Base-by-base conservation (phyloP, 1,139 yeast genomes). In the Geotrichum carabidarum region DNA sequence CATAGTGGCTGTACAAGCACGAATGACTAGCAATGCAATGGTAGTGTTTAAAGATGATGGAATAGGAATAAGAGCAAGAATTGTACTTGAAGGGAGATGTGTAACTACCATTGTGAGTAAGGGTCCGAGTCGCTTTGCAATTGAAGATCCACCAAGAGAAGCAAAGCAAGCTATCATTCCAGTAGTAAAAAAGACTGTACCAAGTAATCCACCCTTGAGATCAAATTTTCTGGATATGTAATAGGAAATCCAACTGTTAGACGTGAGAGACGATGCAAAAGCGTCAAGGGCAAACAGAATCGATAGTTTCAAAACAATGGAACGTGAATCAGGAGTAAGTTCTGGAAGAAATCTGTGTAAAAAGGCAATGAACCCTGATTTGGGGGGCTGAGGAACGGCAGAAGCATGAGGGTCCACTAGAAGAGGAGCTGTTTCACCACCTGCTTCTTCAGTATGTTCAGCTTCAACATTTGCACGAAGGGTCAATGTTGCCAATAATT, bases 181-280 rank as follows among this genome's bases (percentile, higher is more conserved):
- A 6, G 89, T 78, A 45, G 75, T 64, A 64, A 88, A 87, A 68
- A 88, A 74, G 18, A 89, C 59, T 67, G 74, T 47, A 8, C 83
- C 83, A 35, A 79, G 64, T 0, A 70, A 41, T 11, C 66, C 63
- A 37, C 65, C 67, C 2, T 70, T 53, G 15, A 67, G 58, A 32
- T 59, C 58, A 57, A 72, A 71, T 18, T 65, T 61, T 32, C 66
- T 65, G 14, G 65, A 58, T 71, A 88, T 83, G 69, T 87, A 90
- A 66, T 84, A 89, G 35, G 89, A 88, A 50, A 86, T 78, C 96
- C 96, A 90, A 0, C 95, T 86, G 49, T 83, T 76, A 1, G 95
- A 84, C 88, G 88, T 85, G 68, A 89, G 84, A 0, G 96, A 96
- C 58, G 83, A 83, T 0, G 95, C 96, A 53, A 90, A 76, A 0